A percentile compares a stretch with the other conserved stretches of the same genome.
phyloP scores from a whole-genome alignment of 1,139 yeast genomes.

The Lodderomyces parapsilosis region DNA sequence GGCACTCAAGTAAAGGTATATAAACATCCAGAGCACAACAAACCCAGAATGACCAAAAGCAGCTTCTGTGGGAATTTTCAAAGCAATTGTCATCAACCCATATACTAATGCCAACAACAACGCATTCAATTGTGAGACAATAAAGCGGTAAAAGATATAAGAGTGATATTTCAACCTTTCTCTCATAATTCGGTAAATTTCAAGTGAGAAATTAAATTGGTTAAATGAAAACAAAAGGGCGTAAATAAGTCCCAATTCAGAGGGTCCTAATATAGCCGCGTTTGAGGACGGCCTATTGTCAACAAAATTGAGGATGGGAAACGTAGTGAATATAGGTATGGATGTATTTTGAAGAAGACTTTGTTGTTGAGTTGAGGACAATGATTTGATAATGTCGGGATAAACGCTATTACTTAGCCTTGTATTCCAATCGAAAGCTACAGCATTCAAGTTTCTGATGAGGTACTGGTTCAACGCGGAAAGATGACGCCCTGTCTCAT shows the following conservation, averaged over 20 bases:
- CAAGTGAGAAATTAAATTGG: conserved; percentile 28
- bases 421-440: conserved; percentile 19
- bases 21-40: conserved; percentile 62
- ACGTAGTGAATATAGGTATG: conserved; percentile 19
- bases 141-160: conserved; percentile 48
- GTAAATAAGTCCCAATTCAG: conserved; percentile 35
- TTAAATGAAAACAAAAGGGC: conserved; percentile 35
- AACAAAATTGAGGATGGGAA: conserved; percentile 20
- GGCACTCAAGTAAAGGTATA: conserved; percentile 58
- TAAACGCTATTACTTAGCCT: conserved; percentile 27
- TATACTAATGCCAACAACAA: conserved; percentile 55
- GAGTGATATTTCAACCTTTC: conserved; percentile 39
- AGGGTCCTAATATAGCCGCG: conserved; percentile 30
- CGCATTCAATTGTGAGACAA: conserved; percentile 47
- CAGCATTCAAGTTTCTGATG: conserved; percentile 31
- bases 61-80: conserved; percentile 49
- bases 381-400: conserved; percentile 18
- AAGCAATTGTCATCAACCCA: conserved; percentile 59
- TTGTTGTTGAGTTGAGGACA: conserved; percentile 15
- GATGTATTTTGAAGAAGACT: conserved; percentile 18
- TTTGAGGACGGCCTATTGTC: conserved; percentile 24
- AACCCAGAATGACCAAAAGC: conserved; percentile 64
- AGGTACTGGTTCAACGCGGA: conserved; percentile 36
- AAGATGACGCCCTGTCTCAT: conserved; percentile 31
- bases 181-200: conserved; percentile 23